Percentiles rank a stretch among this genome's conserved stretches.
phyloP scores from a whole-genome alignment of 352 stramenopile species.

The Globisporangium cystogenes region DNA sequence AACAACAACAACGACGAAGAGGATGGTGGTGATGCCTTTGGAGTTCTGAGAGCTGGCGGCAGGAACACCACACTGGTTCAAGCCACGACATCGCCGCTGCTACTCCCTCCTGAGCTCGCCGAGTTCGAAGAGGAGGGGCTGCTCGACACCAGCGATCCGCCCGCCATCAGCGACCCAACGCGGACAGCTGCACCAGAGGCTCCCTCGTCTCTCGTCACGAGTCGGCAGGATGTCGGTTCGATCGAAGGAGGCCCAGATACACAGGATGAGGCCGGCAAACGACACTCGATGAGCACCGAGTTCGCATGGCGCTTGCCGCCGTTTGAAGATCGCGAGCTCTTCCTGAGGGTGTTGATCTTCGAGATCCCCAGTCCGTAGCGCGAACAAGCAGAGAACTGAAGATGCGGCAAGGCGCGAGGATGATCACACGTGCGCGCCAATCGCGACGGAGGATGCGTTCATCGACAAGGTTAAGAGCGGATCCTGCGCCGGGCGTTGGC shows the following conservation, averaged over 20 bases:
- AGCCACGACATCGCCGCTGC: conserved; percentile 4
- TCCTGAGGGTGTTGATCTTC: conserved; percentile 15
- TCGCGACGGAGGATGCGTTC: conserved; percentile 16
- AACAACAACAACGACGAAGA: conserved; percentile 15
- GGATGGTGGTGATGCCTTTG: conserved; percentile 6
- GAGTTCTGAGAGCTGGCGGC: not conserved
- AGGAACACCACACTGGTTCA: not conserved
- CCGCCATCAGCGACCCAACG: not conserved
- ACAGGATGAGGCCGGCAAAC: not conserved
- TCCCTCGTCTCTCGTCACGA: not conserved
- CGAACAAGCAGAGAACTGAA: too few species aligned
- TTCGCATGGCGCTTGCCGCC: conserved; percentile 20
- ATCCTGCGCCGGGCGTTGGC: too few species aligned
- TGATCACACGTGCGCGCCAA: not conserved
- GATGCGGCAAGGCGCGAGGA: too few species aligned
- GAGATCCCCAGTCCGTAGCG: conserved; percentile 14
- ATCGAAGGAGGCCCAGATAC: not conserved
- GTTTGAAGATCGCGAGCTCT: conserved; percentile 12
- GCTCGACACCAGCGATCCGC: not conserved
- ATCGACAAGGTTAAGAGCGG: not conserved
- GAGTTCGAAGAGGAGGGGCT: conserved; percentile 63
- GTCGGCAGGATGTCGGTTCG: too few species aligned
- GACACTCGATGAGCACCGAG: not conserved
- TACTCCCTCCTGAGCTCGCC: conserved; percentile 35
- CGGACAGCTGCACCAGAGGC: not conserved